Evolutionary conservation across 768 basidiomycete species (phyloP), one percentile per base, ranked within the genome.

Genomic region (Holtermanniella nyarrowii): DNA sequence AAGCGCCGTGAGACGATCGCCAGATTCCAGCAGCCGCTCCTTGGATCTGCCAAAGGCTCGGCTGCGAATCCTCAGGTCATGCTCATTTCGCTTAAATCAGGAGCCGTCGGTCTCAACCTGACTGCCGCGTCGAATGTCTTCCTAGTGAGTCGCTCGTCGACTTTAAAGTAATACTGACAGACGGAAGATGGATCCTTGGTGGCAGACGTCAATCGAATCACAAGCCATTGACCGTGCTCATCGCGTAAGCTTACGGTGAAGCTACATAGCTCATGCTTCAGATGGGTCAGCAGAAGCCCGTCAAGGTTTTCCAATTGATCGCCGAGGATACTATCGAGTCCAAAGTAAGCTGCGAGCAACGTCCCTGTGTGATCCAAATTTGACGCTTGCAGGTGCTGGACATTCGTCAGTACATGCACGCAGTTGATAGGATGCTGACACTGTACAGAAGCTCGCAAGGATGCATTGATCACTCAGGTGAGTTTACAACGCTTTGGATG

Each of bases 251-350:
- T 16, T 2, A 23, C 31, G 42, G 21, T 16, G 27, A 5, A 12
- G n/a, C 13, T 13, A 16, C 7, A 23, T 53, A 26, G 25, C 4
- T 20, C 12, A 52, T 40, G 27, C n/a, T 53, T 44, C 76, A 79
- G 46, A 87, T 88, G 55, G 88, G 88, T 13, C 88, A 91, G 68
- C 85, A 72, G 56, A 88, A 83, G 66, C 74, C 78, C 1, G 87
- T 91, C 26, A 82, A 84, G 57, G 87, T 90, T 18, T 90, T 88
- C 63, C 88, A 90, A 61, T 73, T 91, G 44, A 88, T 91, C 49
- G 86, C 88, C 0, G 88, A 89, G 60, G 78, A 88, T 60, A 91
- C 88, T 0, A 82, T 90, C 0, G 88, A 91, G 70, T 78, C 85
- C 12, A 88, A 86, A 71, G 88, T 37, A 7, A 37, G 31, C 16